phyloP scores from a whole-genome alignment of 2,329 filamentous ascomycete genomes.

The Ceratocystis cubensis region DNA sequence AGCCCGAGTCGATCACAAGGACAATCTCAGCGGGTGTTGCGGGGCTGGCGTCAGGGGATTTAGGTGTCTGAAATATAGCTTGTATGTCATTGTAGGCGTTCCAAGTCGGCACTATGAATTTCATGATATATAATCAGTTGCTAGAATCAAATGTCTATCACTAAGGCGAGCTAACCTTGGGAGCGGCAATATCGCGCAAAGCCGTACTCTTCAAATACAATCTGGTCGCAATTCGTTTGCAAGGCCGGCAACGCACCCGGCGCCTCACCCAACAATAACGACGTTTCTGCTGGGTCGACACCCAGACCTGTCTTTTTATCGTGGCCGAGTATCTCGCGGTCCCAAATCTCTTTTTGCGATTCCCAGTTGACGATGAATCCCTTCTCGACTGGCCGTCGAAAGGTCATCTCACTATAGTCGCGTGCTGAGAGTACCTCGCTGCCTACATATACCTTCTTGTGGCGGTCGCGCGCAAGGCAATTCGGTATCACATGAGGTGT shows the following conservation, averaged over 20 bases:
- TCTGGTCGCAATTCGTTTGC: slow-evolving; percentile 85
- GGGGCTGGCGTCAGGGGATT: slow-evolving; percentile 32
- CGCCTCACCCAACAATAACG: slow-evolving; percentile 72
- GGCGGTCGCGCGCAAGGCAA: slow-evolving; percentile 72
- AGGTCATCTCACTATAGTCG: slow-evolving; percentile 80
- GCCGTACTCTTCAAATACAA: slow-evolving; percentile 93
- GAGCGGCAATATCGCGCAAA: slow-evolving; percentile 76
- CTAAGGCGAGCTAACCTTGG: slow-evolving; percentile 39
- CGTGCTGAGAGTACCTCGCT: slow-evolving; percentile 65
- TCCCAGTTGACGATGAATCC: slow-evolving; percentile 97
- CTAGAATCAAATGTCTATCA: background rate
- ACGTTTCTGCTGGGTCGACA: slow-evolving; percentile 70
- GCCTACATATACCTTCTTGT: slow-evolving; percentile 65
- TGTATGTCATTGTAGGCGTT: slow-evolving; percentile 75
- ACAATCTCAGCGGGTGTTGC: slow-evolving; percentile 58
- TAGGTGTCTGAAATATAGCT: slow-evolving; percentile 50
- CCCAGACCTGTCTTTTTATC: slow-evolving; percentile 42
- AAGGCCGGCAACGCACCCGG: slow-evolving; percentile 69
- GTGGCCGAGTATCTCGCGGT: slow-evolving; percentile 67
- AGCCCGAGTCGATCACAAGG: slow-evolving; percentile 82
- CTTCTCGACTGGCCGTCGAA: slow-evolving; percentile 82
- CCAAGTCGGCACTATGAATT: slow-evolving; percentile 49
- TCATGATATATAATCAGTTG: slow-evolving; percentile 11
- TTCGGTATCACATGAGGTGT: slow-evolving; percentile 66
- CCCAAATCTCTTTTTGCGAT: slow-evolving; percentile 89